Evolutionary conservation across 495 filamentous ascomycete species (phyloP).

Genomic region (Platismatia glauca): DNA sequence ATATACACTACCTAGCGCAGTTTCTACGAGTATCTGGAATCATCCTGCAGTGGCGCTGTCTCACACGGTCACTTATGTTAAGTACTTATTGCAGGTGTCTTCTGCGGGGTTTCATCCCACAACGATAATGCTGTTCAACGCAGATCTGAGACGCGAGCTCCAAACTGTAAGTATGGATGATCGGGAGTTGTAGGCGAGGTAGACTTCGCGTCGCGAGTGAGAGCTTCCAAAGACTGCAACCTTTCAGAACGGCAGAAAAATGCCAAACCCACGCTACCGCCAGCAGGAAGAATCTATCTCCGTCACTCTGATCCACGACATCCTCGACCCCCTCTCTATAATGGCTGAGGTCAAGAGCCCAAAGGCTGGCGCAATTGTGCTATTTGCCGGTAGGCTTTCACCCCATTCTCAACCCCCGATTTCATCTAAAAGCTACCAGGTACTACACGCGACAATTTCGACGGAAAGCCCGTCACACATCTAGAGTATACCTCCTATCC

Average conservation of each 20-base stretch:
- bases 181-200: too few relatives aligned
- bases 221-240: too few relatives aligned
- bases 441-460: constrained; percentile 82
- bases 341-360: constrained; percentile 66
- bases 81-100: too few relatives aligned
- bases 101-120: too few relatives aligned
- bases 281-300: constrained; percentile 8
- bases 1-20: too few relatives aligned
- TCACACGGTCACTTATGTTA: background rate
- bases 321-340: constrained; percentile 49
- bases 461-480: constrained; percentile 59
- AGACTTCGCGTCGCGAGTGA: too few relatives aligned
- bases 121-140: too few relatives aligned
- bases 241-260: background rate
- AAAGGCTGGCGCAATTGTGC: constrained; percentile 75
- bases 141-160: too few relatives aligned
- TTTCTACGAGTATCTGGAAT: too few relatives aligned
- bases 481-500: constrained; percentile 79
- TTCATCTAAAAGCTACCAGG: constrained; percentile 41
- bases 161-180: too few relatives aligned
- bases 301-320: constrained; percentile 43
- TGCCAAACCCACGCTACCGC: background rate
- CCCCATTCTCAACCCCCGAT: background rate
- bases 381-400: constrained; percentile 61
- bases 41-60: background rate